Conservation (phyloP, 345 rosid species). For the Syzygium grande region DNA sequence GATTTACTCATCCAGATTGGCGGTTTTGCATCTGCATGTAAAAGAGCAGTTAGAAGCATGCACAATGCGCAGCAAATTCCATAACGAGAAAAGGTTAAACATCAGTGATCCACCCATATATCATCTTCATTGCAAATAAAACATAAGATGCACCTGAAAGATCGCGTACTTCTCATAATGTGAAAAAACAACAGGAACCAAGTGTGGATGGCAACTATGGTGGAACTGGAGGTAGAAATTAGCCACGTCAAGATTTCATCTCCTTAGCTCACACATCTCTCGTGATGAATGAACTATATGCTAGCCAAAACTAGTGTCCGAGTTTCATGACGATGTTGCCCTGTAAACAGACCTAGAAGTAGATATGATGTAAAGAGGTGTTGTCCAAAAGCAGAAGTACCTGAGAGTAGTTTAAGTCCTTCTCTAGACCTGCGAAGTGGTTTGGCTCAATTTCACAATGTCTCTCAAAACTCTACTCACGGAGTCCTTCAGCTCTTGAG, state of each 20-base stretch:
- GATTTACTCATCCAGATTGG: not conserved
- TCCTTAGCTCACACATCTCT: not conserved
- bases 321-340: not conserved
- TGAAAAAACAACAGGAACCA: not conserved
- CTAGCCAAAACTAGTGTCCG: not conserved
- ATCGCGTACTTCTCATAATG: not conserved
- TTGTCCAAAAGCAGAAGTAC: not conserved
- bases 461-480: conserved; percentile 38
- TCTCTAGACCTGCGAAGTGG: conserved; percentile 3
- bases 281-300: not conserved
- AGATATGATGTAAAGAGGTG: not conserved
- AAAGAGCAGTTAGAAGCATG: not conserved
- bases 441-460: conserved; percentile 42
- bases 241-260: not conserved
- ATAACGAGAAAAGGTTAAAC: not conserved
- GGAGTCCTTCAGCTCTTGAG: conserved; percentile 49
- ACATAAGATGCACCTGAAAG: not conserved
- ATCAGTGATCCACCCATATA: not conserved
- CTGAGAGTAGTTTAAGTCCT: not conserved
- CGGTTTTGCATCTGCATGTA: not conserved
- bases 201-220: not conserved
- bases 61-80: not conserved
- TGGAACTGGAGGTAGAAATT: not conserved
- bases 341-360: not conserved
- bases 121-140: not conserved